Base-by-base conservation (phyloP, 2,329 filamentous ascomycete species). In the Colletotrichum destructivum region DNA sequence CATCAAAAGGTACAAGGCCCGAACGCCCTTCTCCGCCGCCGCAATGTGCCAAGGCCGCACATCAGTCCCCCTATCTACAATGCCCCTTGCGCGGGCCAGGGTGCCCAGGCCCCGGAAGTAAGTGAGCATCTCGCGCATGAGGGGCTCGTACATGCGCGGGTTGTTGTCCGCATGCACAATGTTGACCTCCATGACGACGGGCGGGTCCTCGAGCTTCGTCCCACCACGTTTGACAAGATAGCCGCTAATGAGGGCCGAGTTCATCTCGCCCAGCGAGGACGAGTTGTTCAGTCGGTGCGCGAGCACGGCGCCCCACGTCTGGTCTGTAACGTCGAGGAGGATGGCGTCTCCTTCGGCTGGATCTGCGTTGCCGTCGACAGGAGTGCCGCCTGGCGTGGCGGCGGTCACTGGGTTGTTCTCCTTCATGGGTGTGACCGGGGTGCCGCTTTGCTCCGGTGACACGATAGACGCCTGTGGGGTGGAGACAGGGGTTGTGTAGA, bases 41-140 rank as follows among this genome's bases (percentile, higher is more conserved):
- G 90, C 91, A 71, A 96, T 84, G 84, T 96, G 94, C 92, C 93
- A 94, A 21, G 94, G 94, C 76, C 93, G 83, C n/a, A 90, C 86
- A 77, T 91, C 90, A 60, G 83, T 86, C 65, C 90, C 84, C 72
- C 86, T 81, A 76, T 90, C 87, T 77, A 90, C 84, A 76, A 91
- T 83, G 0, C 90, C 92, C 72, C 92, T 88, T 26, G 91, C 88
- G 74, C 90, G 87, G 2, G 92, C 93, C 75, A 96, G 78, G 21
- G 93, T 89, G 0, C 90, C 91, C 73, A 96, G 79, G 0, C 88
- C 90, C 54, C 93, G 83, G 77, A 92, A 96, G 79, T 91, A 89
- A 40, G 84, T 87, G 69, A 96, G 78, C 79, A 94, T 90, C 78
- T 96, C 94, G 74, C 90, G 85, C 46, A 96, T 79, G 23, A 94